Percentiles rank a stretch among this genome's conserved stretches.
Evolutionary conservation across 352 stramenopile species (phyloP).

Genomic region (Globisporangium megalacanthum): DNA sequence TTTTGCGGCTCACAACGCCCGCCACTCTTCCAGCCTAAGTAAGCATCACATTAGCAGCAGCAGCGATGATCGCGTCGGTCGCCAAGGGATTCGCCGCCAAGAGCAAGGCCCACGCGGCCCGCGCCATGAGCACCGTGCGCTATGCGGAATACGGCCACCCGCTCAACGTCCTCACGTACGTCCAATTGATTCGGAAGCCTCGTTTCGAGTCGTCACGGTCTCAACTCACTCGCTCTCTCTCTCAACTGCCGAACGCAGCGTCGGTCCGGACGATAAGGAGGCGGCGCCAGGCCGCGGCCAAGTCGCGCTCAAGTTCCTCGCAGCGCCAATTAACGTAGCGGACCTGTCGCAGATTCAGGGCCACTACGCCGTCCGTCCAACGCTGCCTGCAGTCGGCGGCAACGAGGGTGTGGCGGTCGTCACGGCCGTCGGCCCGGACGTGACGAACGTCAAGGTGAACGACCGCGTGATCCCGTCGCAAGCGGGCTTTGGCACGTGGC

Average conservation of each 20-base stretch:
- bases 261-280: slow-evolving; percentile 62
- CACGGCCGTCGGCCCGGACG: slow-evolving; percentile 70
- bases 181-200: background rate
- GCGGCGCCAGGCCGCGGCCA: slow-evolving; percentile 40
- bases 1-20: no score
- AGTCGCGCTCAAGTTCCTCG: slow-evolving; percentile 86
- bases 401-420: slow-evolving; percentile 86
- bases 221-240: no score
- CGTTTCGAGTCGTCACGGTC: no score
- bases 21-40: no score
- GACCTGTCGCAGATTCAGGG: slow-evolving; percentile 88
- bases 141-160: slow-evolving; percentile 73
- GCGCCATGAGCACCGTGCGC: slow-evolving; percentile 70
- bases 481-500: slow-evolving; percentile 73
- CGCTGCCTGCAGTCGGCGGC: slow-evolving; percentile 73
- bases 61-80: slow-evolving; percentile 50
- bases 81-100: slow-evolving; percentile 45
- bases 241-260: slow-evolving; percentile 20
- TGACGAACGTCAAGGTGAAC: slow-evolving; percentile 82
- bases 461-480: slow-evolving; percentile 80
- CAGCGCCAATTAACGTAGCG: slow-evolving; percentile 84
- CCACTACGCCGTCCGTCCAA: slow-evolving; percentile 70
- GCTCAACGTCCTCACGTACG: slow-evolving; percentile 56
- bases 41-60: background rate
- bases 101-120: slow-evolving; percentile 21